Base-by-base conservation (phyloP, 1,284 basidiomycete genomes). In the Irpex rosettiformis region DNA sequence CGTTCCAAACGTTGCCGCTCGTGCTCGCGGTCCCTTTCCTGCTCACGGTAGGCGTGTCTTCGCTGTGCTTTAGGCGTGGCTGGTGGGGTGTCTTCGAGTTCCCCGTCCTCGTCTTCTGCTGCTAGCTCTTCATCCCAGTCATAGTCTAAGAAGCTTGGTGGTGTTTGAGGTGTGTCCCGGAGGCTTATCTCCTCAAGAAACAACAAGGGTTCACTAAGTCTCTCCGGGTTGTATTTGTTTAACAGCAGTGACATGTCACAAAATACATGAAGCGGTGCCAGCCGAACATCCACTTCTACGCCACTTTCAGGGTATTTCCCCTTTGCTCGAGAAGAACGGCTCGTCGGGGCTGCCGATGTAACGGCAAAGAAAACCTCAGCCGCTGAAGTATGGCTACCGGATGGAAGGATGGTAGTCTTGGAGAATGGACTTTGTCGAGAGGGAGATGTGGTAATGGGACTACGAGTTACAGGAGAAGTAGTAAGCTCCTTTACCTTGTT, bases 181-280 rank as follows among this genome's bases (percentile, higher is more conserved):
- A 58, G 27, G 2, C 48, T 22, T 48, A 71, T 27, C 24, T 78
- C 76, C 10, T 79, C 73, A 37, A 81, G 45, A 61, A 81, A 83
- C 2, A 67, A 62, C 30, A 79, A 56, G 1, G 75, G 63, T 33
- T 73, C 72, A 45, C 59, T 76, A 63, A 64, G 58, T 25, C 65
- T 72, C 2, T 60, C 73, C 57, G 40, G 67, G 65, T 51, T 69
- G 56, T 65, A 78, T 56, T 64, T 75, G 56, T 70, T 77, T 64
- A 75, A 73, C 52, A 72, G 74, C 64, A 68, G 69, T 33, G 77
- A 81, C n/a, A 92, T 73, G 68, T 95, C 92, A 29, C 91, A 58
- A 67, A 93, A 92, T 11, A 90, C 48, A 66, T 93, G 92, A 4
- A 93, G 65, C 1, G 91, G 86, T 1, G 77, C 74, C 4, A 89